phyloP scores from a whole-genome alignment of 2,329 filamentous ascomycete species.

The Neocatenulostroma microsporum region DNA sequence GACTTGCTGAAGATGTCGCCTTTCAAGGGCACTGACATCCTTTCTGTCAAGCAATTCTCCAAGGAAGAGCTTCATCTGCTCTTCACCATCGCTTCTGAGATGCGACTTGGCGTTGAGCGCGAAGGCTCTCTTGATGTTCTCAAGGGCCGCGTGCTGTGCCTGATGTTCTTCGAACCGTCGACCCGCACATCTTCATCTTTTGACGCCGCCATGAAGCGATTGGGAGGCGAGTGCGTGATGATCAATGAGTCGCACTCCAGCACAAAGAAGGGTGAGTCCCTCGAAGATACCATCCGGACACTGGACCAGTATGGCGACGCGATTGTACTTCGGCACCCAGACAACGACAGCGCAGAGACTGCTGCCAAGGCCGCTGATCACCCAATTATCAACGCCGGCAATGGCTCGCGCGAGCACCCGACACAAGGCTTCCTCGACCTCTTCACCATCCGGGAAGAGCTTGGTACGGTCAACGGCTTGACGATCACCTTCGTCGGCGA shows the following conservation, averaged over 20 bases:
- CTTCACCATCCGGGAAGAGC: slow-evolving; percentile 95
- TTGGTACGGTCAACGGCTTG: slow-evolving; percentile 88
- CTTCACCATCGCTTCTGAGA: slow-evolving; percentile 95
- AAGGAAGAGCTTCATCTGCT: slow-evolving; percentile 83
- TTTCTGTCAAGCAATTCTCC: slow-evolving; percentile 86
- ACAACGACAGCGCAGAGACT: slow-evolving; percentile 68
- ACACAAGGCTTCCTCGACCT: slow-evolving; percentile 96
- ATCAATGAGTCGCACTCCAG: slow-evolving; percentile 79
- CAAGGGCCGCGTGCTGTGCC: slow-evolving; percentile 76
- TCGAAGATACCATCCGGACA: slow-evolving; percentile 89
- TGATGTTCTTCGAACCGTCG: slow-evolving; percentile 96
- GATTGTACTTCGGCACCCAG: slow-evolving; percentile 89
- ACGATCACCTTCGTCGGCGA: slow-evolving; percentile 96
- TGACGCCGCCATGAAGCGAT: slow-evolving; percentile 95
- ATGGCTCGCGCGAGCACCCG: slow-evolving; percentile 91
- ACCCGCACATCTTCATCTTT: slow-evolving; percentile 94
- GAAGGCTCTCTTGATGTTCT: slow-evolving; percentile 83
- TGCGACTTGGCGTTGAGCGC: slow-evolving; percentile 89
- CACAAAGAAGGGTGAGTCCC: slow-evolving; percentile 85
- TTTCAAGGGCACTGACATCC: slow-evolving; percentile 83
- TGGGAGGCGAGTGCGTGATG: slow-evolving; percentile 77
- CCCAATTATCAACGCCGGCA: slow-evolving; percentile 94
- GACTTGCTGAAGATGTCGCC: slow-evolving; percentile 70
- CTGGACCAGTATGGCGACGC: slow-evolving; percentile 91
- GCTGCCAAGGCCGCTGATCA: slow-evolving; percentile 83